Base-by-base conservation (phyloP, 2,329 filamentous ascomycete genomes). In the Cryphonectria carpinicola region DNA sequence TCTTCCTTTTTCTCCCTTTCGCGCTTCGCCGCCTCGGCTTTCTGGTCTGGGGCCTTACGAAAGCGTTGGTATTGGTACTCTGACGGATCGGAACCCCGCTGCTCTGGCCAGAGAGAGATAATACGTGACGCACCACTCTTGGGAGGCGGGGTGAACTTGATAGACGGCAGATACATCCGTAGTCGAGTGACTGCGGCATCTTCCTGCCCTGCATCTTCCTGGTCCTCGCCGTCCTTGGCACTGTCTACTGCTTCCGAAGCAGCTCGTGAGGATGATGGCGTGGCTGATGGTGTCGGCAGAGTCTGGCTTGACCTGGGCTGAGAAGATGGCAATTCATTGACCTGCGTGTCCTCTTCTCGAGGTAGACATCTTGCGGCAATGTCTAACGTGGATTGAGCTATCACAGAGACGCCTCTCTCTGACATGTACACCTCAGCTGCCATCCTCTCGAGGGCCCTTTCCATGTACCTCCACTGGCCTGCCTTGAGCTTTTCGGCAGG, bases 41-140 rank as follows among this genome's bases (percentile, higher is more conserved):
- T 46, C 22, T 43, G 65, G 35, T 70, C 68, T 13, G 54, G 35
- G 11, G 28, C 63, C 62, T 68, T 69, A 1, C 62, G 62, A 11
- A 37, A 43, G 11, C 72, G 75, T 62, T 67, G 74, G 76, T 77
- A 81, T 4, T 71, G 73, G 73, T 80, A 82, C 25, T 76, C 66
- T 4, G 72, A 69, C 19, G 81, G 81, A 71, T 82, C 76, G 32
- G 67, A 71, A n/a, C 79, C 79, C 22, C 78, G 76, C 8, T 73
- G 71, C n/a, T 77, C 75, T 25, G 77, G 76, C 81, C 81, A 82
- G 58, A 81, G 76, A 1, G 77, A 75, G 4, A 81, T 68, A 25
- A 82, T 66, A 14, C 75, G 75, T n/a, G 76, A 74, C 54, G 75
- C 74, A 10, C 72, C 75, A 0, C 61, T 68, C 5, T 73, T 73